Base-by-base conservation (phyloP, 768 basidiomycete genomes). In the Suillus occidentalis region DNA sequence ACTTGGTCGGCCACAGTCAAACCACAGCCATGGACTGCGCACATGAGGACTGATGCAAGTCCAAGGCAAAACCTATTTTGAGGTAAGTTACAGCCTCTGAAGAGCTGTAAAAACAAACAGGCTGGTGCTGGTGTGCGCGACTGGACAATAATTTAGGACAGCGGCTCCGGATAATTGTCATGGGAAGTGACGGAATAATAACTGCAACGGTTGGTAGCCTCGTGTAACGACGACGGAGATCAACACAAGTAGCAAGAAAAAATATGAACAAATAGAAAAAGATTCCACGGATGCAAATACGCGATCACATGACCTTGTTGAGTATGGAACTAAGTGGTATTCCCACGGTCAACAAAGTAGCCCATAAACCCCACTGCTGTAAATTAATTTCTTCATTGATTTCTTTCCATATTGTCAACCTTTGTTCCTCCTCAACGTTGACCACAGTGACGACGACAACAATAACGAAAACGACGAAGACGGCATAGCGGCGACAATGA, bases 241-340 rank as follows among this genome's bases (percentile, higher is more conserved):
- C 10, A 47, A 43, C 45, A 40, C 39, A 55, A 34, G 25, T 39
- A 28, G 14, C 22, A 40, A 40, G 25, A 57, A 22, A 57, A 45
- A 65, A 62, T 37, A 63, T 34, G 43, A 20, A 39, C 62, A 53
- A 60, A 43, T 22, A 36, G 22, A 49, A 66, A 72, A 65, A 57
- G 65, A 59, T 49, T 59, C 62, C 70, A 72, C 47, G 65, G 74
- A 70, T 57, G 58, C 69, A 75, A 66, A 64, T 31, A 55, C 65
- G 16, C 73, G 75, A 37, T 77, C 75, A 76, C 75, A 73, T 76
- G 75, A 70, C 57, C 0, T 71, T 77, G 75, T 76, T 76, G 76
- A 76, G 72, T 63, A 50, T 28, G 25, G 25, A 40, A 52, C 28
- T 18, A 28, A 10, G 16, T 6, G 6, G 4, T 59, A 59, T 69